Base-by-base conservation (phyloP, 106 monocot species). In the Ottelia alismoides region DNA sequence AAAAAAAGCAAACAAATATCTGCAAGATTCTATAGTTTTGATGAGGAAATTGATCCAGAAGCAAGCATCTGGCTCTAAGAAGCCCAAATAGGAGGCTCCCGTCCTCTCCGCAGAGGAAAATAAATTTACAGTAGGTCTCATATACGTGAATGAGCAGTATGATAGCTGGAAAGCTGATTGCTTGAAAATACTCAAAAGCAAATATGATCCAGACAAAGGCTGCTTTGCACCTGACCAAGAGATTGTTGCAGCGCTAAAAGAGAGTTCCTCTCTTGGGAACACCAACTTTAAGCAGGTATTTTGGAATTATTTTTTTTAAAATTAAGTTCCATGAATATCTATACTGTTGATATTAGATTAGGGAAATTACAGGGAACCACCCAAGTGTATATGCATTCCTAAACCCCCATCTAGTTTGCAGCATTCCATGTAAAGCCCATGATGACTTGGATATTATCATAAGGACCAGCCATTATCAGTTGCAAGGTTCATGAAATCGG, bases 111-210 rank as follows among this genome's bases (percentile, higher is more conserved):
- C n/a, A n/a, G n/a, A n/a, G n/a, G n/a, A n/a, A n/a, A n/a, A n/a
- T n/a, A n/a, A 69, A 43, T 18, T 73, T 10, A 69, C 58, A 10
- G 58, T 72, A 7, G 82, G 86, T n/a, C 76, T 92, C 29, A 73
- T 92, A 24, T 92, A 82, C 58, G 92, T 86, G 11, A 87, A 83
- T 55, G 92, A 87, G 66, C 65, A 79, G 25, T 92, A 86, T 70
- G 78, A 86, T 71, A 86, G 92, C 18, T 86, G 92, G 92, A 82
- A 86, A 66, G 70, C 63, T 28, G 74, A 86, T 47, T 86, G 86
- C 21, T 45, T 92, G 55, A 71, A 60, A 31, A 76, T 86, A 58
- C 82, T 92, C 30, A 51, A 72, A 62, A 54, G n/a, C 31, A 92
- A 74, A 57, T 92, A 66, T 69, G 73, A 82, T 23, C 53, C 22